Evolutionary conservation across 805 yeast species (phyloP).

Genomic region (Suhomyces sp.): DNA sequence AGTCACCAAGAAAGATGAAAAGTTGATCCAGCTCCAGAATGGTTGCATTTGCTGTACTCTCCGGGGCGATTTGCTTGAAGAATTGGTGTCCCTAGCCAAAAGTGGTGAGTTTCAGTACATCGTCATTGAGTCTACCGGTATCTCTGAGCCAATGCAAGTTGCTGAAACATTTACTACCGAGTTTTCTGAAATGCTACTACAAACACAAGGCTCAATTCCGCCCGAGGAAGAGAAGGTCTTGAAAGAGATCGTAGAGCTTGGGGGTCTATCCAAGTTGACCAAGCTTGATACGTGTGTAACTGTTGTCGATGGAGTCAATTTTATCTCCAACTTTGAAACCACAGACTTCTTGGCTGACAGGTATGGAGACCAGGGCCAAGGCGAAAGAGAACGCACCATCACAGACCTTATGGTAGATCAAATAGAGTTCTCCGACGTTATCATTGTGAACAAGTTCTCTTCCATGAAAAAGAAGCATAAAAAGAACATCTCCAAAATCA

Average conservation of each 20-base stretch:
- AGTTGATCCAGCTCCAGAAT: slow-evolving; percentile 44
- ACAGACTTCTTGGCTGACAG: slow-evolving; percentile 41
- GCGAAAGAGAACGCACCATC: slow-evolving; percentile 43
- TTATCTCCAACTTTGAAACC: slow-evolving; percentile 41
- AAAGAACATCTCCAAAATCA: slow-evolving; percentile 28
- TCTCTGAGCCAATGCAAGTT: slow-evolving; percentile 50
- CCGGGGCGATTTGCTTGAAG: slow-evolving; percentile 45
- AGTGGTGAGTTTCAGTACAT: slow-evolving; percentile 39
- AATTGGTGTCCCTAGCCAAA: slow-evolving; percentile 34
- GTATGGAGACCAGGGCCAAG: slow-evolving; percentile 37
- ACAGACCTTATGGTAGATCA: slow-evolving; percentile 47
- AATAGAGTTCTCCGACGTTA: slow-evolving; percentile 45
- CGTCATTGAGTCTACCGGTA: slow-evolving; percentile 46
- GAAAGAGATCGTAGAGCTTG: slow-evolving; percentile 28
- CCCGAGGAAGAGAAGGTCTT: slow-evolving; percentile 17
- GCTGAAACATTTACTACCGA: slow-evolving; percentile 48
- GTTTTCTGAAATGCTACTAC: slow-evolving; percentile 33
- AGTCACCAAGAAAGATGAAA: slow-evolving; percentile 40
- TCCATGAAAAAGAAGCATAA: slow-evolving; percentile 22
- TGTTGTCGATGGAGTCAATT: slow-evolving; percentile 43
- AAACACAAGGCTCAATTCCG: slow-evolving; percentile 17
- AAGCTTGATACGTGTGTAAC: slow-evolving; percentile 46
- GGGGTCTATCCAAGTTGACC: slow-evolving; percentile 41
- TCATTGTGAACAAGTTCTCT: slow-evolving; percentile 40
- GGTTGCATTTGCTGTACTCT: slow-evolving; percentile 50